Percentiles rank a stretch among this genome's conserved stretches.
These are phyloP conservation scores for Flagelloscypha sp. DNA, from an alignment of 768 basidiomycete genomes.

Conservation along the genomic window DNA sequence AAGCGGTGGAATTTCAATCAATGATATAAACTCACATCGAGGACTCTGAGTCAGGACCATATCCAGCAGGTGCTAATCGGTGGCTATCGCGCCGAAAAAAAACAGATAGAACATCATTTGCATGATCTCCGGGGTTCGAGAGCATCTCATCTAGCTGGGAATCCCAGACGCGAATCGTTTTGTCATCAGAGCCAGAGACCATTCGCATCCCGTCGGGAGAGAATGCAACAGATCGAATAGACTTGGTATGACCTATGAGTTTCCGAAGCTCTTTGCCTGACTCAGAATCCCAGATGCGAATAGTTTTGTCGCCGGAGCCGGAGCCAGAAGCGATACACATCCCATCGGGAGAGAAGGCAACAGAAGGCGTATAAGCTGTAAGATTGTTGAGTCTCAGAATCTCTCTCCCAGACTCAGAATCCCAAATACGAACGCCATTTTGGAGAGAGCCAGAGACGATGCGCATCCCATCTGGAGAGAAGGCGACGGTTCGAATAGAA, in stretches of 20 bases:
- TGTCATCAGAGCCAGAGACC: slow-evolving; percentile 43
- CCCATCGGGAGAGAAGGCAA: slow-evolving; percentile 21
- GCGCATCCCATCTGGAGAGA: slow-evolving; percentile 13
- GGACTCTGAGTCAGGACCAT: too few relatives aligned
- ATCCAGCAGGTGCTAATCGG: slow-evolving; percentile 13
- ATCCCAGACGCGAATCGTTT: slow-evolving; percentile 40
- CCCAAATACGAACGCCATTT: slow-evolving; percentile 11
- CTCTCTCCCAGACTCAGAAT: slow-evolving; percentile 2
- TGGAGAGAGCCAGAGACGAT: slow-evolving; percentile 14
- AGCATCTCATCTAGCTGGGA: not conserved
- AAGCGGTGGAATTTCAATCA: too few relatives aligned
- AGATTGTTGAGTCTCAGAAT: slow-evolving; percentile 6
- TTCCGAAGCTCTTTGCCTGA: slow-evolving; percentile 6
- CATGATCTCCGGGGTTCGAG: slow-evolving; percentile 6
- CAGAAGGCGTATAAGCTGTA: slow-evolving; percentile 4
- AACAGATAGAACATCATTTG: slow-evolving; percentile 4
- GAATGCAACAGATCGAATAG: slow-evolving; percentile 31
- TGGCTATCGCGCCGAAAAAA: slow-evolving; percentile 13
- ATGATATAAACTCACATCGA: too few relatives aligned
- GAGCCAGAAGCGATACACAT: slow-evolving; percentile 19
- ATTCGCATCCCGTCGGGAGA: slow-evolving; percentile 44
- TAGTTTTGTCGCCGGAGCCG: slow-evolving; percentile 17
- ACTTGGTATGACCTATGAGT: slow-evolving; percentile 11
- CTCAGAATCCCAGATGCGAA: slow-evolving; percentile 21
- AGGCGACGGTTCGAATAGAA: slow-evolving; percentile 9